phyloP scores from a whole-genome alignment of 371 early-diverging fungal species.

The Neoconidiobolus thromboides region DNA sequence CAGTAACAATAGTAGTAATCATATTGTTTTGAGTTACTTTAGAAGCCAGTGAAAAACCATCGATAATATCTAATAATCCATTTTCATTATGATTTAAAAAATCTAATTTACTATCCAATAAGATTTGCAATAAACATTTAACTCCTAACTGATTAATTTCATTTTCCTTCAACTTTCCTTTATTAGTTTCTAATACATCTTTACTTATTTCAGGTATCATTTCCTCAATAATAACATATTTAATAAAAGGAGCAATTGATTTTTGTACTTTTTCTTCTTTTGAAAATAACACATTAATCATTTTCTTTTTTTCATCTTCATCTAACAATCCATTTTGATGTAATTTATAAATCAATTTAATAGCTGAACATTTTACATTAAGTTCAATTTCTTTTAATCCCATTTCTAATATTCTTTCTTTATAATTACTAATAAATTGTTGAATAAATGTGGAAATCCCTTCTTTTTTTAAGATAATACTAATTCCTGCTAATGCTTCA shows the following conservation, averaged over 20 bases:
- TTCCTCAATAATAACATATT: background rate
- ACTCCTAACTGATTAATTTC: too few relatives aligned
- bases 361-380: slow-evolving; percentile 37
- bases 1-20: too few relatives aligned
- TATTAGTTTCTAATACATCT: background rate
- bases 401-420: slow-evolving; percentile 59
- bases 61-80: too few relatives aligned
- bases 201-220: background rate
- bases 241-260: slow-evolving; percentile 11
- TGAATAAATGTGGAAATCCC: slow-evolving; percentile 27
- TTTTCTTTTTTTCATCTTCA: slow-evolving; percentile 13
- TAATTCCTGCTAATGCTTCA: slow-evolving; percentile 34
- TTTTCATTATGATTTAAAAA: too few relatives aligned
- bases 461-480: slow-evolving; percentile 28
- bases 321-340: slow-evolving; percentile 23
- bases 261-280: slow-evolving; percentile 17
- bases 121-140: too few relatives aligned
- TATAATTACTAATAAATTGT: slow-evolving; percentile 51
- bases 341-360: slow-evolving; percentile 28
- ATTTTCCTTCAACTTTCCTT: too few relatives aligned
- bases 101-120: too few relatives aligned
- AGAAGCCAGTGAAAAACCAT: too few relatives aligned
- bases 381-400: slow-evolving; percentile 56
- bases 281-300: slow-evolving; percentile 17
- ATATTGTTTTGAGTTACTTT: too few relatives aligned